Percentiles rank a stretch among this genome's conserved stretches.
These are phyloP conservation scores for Butyriboletus loyo DNA, from an alignment of 768 basidiomycete species.

Conservation along the genomic window DNA sequence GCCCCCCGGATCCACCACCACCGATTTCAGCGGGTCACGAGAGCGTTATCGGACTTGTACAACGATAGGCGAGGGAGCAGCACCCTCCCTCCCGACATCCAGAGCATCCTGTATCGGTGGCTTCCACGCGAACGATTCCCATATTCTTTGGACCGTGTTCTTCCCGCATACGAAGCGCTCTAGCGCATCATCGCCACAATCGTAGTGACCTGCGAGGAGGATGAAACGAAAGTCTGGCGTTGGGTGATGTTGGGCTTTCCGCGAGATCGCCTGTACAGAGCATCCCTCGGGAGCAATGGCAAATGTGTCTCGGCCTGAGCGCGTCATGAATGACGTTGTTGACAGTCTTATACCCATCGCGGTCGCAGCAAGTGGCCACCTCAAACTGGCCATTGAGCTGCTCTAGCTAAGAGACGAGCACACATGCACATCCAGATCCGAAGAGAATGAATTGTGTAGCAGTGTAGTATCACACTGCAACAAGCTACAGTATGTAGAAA, in stretches of 20 bases:
- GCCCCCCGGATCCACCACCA: no score
- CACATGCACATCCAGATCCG: no score
- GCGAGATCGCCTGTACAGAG: constrained; percentile 22
- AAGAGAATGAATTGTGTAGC: no score
- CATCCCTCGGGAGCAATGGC: neutral
- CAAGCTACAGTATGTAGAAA: no score
- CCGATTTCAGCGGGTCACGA: constrained; percentile 38
- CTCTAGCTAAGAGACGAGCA: no score
- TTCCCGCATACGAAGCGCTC: constrained; percentile 60
- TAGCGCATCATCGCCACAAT: constrained; percentile 59
- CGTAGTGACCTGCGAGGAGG: constrained; percentile 30
- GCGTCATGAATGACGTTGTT: constrained; percentile 18
- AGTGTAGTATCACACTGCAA: no score
- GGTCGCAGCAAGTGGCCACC: constrained; percentile 1
- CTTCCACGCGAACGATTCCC: constrained; percentile 29
- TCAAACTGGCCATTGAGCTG: constrained; percentile 12
- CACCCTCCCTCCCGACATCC: constrained; percentile 34
- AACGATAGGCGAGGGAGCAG: constrained; percentile 27
- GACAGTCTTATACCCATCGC: constrained; percentile 17
- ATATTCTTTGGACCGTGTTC: constrained; percentile 46
- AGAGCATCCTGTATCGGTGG: constrained; percentile 38
- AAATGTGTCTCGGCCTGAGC: constrained; percentile 21
- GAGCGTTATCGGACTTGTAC: constrained; percentile 43
- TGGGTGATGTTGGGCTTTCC: constrained; percentile 38
- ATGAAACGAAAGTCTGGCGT: constrained; percentile 15